Evolutionary conservation across 768 basidiomycete species (phyloP), one percentile per base, ranked within the genome.

Genomic region (Leccinum longicurvipes): DNA sequence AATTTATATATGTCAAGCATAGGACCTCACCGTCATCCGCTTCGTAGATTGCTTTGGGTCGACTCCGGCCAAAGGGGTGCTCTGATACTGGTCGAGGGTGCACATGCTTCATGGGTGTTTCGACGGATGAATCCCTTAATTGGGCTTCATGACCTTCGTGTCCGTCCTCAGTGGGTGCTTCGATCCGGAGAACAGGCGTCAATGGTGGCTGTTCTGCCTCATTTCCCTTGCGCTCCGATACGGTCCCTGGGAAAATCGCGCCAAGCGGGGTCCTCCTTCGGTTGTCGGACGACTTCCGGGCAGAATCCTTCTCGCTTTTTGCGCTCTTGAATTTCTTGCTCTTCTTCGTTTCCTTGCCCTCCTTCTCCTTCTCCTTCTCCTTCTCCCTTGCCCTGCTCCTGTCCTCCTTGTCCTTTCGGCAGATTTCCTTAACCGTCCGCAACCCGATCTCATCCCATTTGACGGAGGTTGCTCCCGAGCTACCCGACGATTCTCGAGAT

Each of bases 31-130:
- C 69, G n/a, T 83, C 82, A 44, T 79, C 76, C 50, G 82, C 80
- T 39, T 74, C 73, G 51, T 79, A 74, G 46, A 85, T 73, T 1
- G 77, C 76, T 44, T 72, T 72, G 0, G 86, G 82, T 56, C 84
- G 73, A 41, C 71, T 71, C 46, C 65, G 73, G 1, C 77, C 79
- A 6, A 83, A 70, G 62, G 81, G 66, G 67, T 86, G 84, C 64
- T 91, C 90, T 1, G 85, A 86, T 51, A 83, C 59, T 0, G 88
- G 87, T 14, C 89, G 74, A 1, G 74, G 70, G 11, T 87, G 76
- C 0, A 74, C 66, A 46, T 75, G 76, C 71, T 71, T 75, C 21
- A 62, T 39, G 0, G 78, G 77, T 0, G 78, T 77, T 50, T 65
- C 64, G 34, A 48, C 29, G 6, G 53, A 23, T 48, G 59, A 50